Percentiles rank a stretch among this genome's conserved stretches.
These are phyloP conservation scores for Suhomyces guaymorum DNA, from an alignment of 1,139 yeast species.

Conservation along the genomic window DNA sequence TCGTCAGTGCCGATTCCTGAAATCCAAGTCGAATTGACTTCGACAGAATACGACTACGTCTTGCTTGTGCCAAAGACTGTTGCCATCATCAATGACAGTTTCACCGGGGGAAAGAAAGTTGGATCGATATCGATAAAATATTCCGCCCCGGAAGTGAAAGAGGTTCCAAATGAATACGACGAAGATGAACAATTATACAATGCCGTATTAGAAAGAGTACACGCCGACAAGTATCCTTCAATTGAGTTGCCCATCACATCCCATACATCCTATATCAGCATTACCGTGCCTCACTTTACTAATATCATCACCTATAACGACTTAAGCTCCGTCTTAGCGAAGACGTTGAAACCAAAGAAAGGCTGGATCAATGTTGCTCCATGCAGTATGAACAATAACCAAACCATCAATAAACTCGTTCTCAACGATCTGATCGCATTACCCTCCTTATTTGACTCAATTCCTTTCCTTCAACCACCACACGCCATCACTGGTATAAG, in stretches of 20 bases:
- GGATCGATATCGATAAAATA: conserved; percentile 30
- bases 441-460: conserved; percentile 13
- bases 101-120: conserved; percentile 18
- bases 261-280: conserved; percentile 14
- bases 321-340: conserved; percentile 26
- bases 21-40: conserved; percentile 10
- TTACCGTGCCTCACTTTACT: conserved; percentile 37
- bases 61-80: conserved; percentile 34
- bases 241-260: conserved; percentile 27
- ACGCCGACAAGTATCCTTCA: conserved; percentile 25
- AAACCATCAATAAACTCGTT: conserved; percentile 29
- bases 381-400: conserved; percentile 33
- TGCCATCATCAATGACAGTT: conserved; percentile 24
- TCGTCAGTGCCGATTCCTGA: conserved; percentile 21
- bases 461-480: conserved; percentile 52
- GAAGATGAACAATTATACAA: conserved; percentile 58
- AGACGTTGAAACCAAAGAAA: conserved; percentile 13
- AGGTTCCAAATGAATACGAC: conserved; percentile 41
- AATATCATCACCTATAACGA: conserved; percentile 34
- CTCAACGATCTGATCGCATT: conserved; percentile 22
- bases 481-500: conserved; percentile 54
- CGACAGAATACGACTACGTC: conserved; percentile 16
- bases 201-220: conserved; percentile 27
- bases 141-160: conserved; percentile 7
- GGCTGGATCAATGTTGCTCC: conserved; percentile 40